Base-by-base conservation (phyloP, 768 basidiomycete species). In the Suillus tomentosus region DNA sequence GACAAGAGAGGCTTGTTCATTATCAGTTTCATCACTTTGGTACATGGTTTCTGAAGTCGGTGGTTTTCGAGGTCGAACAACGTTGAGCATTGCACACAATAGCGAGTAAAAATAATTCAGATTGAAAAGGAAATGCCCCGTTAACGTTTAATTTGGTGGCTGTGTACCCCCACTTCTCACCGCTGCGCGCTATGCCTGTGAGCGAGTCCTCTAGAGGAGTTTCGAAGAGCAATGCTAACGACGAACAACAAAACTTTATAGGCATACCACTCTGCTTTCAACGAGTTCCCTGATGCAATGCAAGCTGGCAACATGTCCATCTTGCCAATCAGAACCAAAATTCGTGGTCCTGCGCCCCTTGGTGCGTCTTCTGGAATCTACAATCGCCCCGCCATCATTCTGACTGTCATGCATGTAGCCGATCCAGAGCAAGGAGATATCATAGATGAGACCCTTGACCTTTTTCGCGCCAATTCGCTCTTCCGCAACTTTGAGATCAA, bases 401-500 rank as follows among this genome's bases (percentile, higher is more conserved):
- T 64, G 43, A 69, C 17, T 31, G 55, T 48, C 64, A 39, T 42
- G 39, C 65, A 62, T 63, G 36, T 73, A 96, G 96, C 90, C 62
- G 94, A 96, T 74, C 82, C 87, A 2, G 84, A 86, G 10, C 80
- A 87, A 65, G 84, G 87, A 34, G 97, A 99, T 77, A 95, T 99
- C 70, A 85, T 99, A 68, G 96, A 98, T 78, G 97, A 99, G 79
- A 90, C 95, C 2, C 82, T 99, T 54, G 93, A 96, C 79, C 87
- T 99, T 65, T 99, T 99, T 80, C 92, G 97, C 62, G 96, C 96
- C 72, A 99, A 99, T 79, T 97, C 96, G 43, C 90, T 99, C 65
- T 99, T 99, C 80, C 91, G 97, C 73, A 99, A 99, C 80, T 99
- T 99, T 71, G 97, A 99, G 82, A 99, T 99, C 86, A 96, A 98